phyloP scores from a whole-genome alignment of 1,284 basidiomycete genomes.

The Moesziomyces aphidis region DNA sequence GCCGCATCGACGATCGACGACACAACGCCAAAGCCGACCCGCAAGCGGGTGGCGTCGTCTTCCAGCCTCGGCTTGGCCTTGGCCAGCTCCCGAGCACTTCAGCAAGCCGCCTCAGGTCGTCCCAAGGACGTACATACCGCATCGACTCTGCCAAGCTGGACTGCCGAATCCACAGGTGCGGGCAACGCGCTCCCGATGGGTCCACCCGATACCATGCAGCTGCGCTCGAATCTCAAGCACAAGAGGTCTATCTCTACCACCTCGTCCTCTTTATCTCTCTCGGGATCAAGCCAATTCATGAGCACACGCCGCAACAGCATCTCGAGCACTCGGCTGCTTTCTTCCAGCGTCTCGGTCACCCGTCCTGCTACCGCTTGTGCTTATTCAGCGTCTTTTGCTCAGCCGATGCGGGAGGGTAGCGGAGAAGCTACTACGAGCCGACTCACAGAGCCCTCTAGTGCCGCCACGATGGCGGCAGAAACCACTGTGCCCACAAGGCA shows the following conservation, averaged over 20 bases:
- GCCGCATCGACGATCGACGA: conserved; percentile 13
- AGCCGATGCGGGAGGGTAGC: neutral
- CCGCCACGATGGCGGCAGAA: neutral
- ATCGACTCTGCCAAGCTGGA: neutral
- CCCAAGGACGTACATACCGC: neutral
- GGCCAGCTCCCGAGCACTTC: conserved; percentile 1
- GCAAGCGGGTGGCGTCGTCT: conserved; percentile 15
- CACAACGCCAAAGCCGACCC: conserved; percentile 12
- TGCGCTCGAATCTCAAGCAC: conserved; percentile 2
- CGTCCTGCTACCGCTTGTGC: neutral
- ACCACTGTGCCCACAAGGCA: conserved; percentile 1
- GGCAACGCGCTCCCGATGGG: conserved; percentile 1
- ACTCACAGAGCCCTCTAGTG: too few relatives aligned
- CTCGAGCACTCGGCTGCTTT: conserved; percentile 9
- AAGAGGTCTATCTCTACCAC: conserved; percentile 22
- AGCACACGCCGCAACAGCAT: conserved; percentile 14
- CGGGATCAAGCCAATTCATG: neutral
- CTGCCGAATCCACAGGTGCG: neutral
- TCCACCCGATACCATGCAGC: conserved; percentile 4
- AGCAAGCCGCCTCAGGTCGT: neutral
- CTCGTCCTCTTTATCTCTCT: conserved; percentile 21
- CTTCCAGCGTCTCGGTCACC: neutral
- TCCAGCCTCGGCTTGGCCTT: conserved; percentile 13
- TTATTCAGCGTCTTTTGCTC: neutral
- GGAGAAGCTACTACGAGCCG: neutral